Evolutionary conservation across 495 filamentous ascomycete species (phyloP), one percentile per base, ranked within the genome.

Genomic region (Aspergillus indologenus): DNA sequence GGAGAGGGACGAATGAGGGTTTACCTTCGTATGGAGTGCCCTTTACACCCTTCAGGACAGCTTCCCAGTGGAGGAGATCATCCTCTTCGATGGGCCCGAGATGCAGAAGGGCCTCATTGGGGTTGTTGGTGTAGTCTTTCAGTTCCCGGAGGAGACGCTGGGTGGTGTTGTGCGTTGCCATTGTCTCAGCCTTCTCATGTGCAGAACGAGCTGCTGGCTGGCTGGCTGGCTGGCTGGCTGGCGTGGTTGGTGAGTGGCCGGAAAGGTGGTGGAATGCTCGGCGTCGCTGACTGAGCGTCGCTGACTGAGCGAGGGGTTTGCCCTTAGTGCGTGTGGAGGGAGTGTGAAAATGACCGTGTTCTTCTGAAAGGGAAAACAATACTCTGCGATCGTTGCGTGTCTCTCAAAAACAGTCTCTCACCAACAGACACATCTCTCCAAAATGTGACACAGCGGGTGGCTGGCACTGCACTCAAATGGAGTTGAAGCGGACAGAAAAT

Each of bases 1-100:
- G 44, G 53, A 19, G 23, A 23, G 45, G n/a, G n/a, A n/a, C 44
- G 56, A 14, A 19, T 3, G 17, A 40, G 43, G 18, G 45, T 17
- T 17, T 74, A 88, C 88, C 85, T 76, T 90, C 87, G 65, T 96
- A 96, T 3, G 84, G 88, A 57, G 75, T 83, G 29, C 73, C 87
- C 62, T 65, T 67, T 34, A 84, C 77, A 22, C 91, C 91, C 56
- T 86, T 87, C 59, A 96, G 81, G 18, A 94, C 88, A 1, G 90
- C 89, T 67, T 88, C 84, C 88, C 91, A 94, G 57, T 79, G 76
- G 24, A 91, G 71, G 31, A 96, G 69, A 65, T 93, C 82, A 34
- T 86, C 83, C 57, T 92, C 88, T 60, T 72, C 74, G 47, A 86
- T 73, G 14, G 89, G 90, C 5, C 85, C 83, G 3, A 96, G 85